A percentile compares a stretch with the other conserved stretches of the same genome.
Conservation (phyloP, 495 filamentous ascomycete genomes). For the Pseudoneurospora amorphoporcata region DNA sequence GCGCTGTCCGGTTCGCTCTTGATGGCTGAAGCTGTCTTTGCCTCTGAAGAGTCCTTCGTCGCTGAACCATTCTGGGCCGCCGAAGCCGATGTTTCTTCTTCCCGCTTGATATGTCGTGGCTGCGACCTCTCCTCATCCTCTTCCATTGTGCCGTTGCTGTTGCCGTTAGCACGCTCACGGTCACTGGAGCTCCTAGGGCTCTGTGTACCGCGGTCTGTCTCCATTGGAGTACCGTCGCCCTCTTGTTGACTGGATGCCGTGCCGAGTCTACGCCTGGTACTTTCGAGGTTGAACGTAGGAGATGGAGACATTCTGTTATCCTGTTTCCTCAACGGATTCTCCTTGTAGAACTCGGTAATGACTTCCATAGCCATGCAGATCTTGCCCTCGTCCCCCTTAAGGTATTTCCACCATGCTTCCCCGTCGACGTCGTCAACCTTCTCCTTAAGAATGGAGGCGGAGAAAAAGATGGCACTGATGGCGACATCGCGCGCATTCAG, state of each 20-base stretch:
- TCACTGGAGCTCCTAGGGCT: conserved; percentile 11
- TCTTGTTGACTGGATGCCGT: conserved; percentile 12
- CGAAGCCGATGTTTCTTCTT: neutral
- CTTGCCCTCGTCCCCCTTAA: conserved; percentile 49
- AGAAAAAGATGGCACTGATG: conserved; percentile 77
- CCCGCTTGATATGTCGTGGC: neutral
- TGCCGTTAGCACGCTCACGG: neutral
- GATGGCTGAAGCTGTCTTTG: neutral
- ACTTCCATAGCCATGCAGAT: conserved; percentile 55
- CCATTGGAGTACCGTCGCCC: conserved; percentile 7
- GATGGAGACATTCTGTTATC: conserved; percentile 31
- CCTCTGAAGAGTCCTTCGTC: neutral
- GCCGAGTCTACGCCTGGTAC: conserved; percentile 30
- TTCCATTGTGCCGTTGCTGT: neutral
- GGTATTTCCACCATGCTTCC: conserved; percentile 80
- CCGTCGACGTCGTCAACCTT: conserved; percentile 66
- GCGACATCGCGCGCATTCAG: conserved; percentile 71
- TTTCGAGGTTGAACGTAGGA: conserved; percentile 36
- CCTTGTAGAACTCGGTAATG: conserved; percentile 66
- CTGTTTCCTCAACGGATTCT: conserved; percentile 45
- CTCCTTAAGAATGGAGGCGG: conserved; percentile 56
- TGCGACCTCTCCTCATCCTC: neutral
- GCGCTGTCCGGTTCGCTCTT: conserved; percentile 7
- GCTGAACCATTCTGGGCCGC: neutral
- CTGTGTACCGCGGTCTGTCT: conserved; percentile 19